Evolutionary conservation across 805 yeast species (phyloP).

Genomic region (Hagleromyces aurorensis): DNA sequence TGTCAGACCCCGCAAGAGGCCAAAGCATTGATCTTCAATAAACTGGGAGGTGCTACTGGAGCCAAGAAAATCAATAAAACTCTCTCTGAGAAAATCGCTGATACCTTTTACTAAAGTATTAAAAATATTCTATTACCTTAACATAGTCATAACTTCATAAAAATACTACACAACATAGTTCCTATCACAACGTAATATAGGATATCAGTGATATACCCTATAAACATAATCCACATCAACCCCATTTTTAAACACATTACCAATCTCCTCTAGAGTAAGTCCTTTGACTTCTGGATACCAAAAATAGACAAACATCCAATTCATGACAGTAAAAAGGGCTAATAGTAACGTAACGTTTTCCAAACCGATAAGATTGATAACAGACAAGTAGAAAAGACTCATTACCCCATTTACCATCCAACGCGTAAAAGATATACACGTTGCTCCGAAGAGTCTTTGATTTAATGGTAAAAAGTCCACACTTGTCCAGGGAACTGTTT

Average conservation of each 20-base stretch:
- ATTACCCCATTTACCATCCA: conserved; percentile 36
- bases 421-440: conserved; percentile 36
- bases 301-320: conserved; percentile 35
- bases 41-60: conserved; percentile 28
- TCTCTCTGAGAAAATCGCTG: conserved; percentile 29
- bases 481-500: conserved; percentile 39
- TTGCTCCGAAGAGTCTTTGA: conserved; percentile 36
- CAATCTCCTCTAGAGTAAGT: conserved; percentile 36
- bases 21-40: conserved; percentile 19
- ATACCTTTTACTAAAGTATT: conserved; percentile 16
- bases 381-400: conserved; percentile 31
- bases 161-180: background rate
- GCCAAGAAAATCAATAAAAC: conserved; percentile 27
- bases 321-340: conserved; percentile 27
- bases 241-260: conserved; percentile 35
- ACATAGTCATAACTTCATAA: conserved; percentile 2
- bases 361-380: conserved; percentile 27
- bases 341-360: conserved; percentile 32
- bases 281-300: conserved; percentile 42
- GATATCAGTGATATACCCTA: conserved; percentile 24
- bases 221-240: conserved; percentile 33
- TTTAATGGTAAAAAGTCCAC: conserved; percentile 39
- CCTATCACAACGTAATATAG: no score
- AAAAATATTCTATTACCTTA: no score
- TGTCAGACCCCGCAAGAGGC: conserved; percentile 25